Evolutionary conservation across 108 stramenopile genomes (phyloP).

Genomic region (Heterococcus sp.): DNA sequence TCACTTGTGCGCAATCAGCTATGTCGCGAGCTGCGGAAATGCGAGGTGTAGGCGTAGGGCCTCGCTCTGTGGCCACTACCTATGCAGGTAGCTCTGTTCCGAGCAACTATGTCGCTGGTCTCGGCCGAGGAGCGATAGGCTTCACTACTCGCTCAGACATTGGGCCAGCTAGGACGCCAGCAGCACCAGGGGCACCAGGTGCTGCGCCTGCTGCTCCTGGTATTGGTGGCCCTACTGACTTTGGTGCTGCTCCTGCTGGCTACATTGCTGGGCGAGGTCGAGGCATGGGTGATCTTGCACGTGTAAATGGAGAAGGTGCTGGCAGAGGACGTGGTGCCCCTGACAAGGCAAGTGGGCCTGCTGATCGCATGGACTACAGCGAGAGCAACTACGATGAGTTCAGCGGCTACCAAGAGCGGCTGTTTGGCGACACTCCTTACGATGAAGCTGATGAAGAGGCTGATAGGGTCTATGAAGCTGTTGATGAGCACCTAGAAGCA

Average conservation of each 20-base stretch:
- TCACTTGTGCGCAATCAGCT: too few relatives aligned
- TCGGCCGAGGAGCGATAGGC: constrained; percentile 92
- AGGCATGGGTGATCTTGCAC: constrained; percentile 60
- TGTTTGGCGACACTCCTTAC: constrained; percentile 64
- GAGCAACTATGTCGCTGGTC: constrained; percentile 84
- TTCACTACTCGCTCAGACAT: constrained; percentile 94
- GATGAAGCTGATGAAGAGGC: constrained; percentile 93
- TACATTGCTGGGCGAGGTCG: constrained; percentile 80
- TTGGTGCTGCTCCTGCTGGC: constrained; percentile 72
- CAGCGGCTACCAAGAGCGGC: constrained; percentile 42
- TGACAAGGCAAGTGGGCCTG: neutral
- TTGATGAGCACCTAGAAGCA: constrained; percentile 86
- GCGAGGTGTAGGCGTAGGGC: neutral
- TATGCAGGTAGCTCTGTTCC: neutral
- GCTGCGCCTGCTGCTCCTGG: too few relatives aligned
- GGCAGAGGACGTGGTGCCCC: too few relatives aligned
- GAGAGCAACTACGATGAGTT: constrained; percentile 57
- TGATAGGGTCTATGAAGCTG: constrained; percentile 85
- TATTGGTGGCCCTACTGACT: too few relatives aligned
- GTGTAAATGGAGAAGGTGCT: constrained; percentile 35
- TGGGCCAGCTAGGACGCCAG: constrained; percentile 65
- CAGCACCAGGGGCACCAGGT: neutral
- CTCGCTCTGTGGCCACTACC: neutral
- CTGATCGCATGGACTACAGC: constrained; percentile 28
- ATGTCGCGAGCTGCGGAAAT: neutral